Base-by-base conservation (phyloP, 495 filamentous ascomycete species). In the Cercophora sp. region DNA sequence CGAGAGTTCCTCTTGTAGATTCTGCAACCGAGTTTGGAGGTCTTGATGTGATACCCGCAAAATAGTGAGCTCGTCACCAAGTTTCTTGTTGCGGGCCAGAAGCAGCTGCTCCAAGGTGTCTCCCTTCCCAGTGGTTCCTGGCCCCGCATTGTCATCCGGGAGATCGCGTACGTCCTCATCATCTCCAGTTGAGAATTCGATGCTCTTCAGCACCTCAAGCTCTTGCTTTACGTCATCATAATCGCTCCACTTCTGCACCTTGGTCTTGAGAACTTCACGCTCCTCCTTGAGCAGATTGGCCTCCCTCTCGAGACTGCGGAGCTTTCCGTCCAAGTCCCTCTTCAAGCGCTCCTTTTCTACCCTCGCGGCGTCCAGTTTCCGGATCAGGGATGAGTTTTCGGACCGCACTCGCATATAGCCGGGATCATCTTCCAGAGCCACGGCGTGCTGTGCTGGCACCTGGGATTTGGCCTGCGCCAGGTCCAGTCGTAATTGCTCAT, bases 181-280 rank as follows among this genome's bases (percentile, higher is more conserved):
- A 56, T 96, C 90, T 8, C 88, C 89, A 0, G 88, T 88, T 0
- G 91, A 84, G 61, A 98, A 96, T 64, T 98, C 93, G 55, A 98
- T 96, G 57, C 91, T 93, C 83, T 96, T 96, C 58, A 98, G 80
- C 40, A 98, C 90, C 58, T 97, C 93, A 20, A 98, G 78, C 68
- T 98, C 94, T 49, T 90, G 85, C 64, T 93, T 95, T 39, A 98
- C 85, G 54, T 96, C 91, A 29, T 96, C 89, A 61, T 99, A 99
- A 65, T 99, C 94, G 57, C 85, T 80, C 82, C 89, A 92, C 61
- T 88, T 92, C 45, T 88, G 83, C 16, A 96, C 79, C 66, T 90
- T 94, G 22, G 77, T 75, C 60, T 85, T 87, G 35, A 97, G 73
- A 35, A 73, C 71, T 42, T 88, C 85, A 35, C 86, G 77, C 56